Percentiles rank a stretch among this genome's conserved stretches.
These are phyloP conservation scores for Cenococcum geophilum DNA, from an alignment of 495 filamentous ascomycete species.

Conservation along the genomic window DNA sequence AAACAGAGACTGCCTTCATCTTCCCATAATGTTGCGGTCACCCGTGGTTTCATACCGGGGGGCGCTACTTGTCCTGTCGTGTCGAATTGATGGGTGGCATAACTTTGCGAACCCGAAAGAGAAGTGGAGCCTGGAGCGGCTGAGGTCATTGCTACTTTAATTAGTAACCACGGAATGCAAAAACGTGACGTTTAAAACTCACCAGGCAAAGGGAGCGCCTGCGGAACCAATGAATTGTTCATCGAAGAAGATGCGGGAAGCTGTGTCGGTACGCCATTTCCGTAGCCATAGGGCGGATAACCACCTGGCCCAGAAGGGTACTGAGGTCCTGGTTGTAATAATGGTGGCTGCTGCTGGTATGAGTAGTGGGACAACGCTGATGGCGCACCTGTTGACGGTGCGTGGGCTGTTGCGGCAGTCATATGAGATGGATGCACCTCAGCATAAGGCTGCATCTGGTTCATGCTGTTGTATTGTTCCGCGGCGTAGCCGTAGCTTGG, in stretches of 20 bases:
- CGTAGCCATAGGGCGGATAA: constrained; percentile 59
- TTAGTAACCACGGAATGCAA: background rate
- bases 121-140: constrained; percentile 16
- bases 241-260: constrained; percentile 57
- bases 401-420: constrained; percentile 73
- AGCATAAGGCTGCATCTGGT: constrained; percentile 74
- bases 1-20: constrained; percentile 97
- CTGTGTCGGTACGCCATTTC: constrained; percentile 27
- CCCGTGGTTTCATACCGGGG: constrained; percentile 95
- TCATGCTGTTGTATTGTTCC: constrained; percentile 65
- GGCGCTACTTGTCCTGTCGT: constrained; percentile 87
- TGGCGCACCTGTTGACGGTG: constrained; percentile 74
- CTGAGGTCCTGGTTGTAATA: constrained; percentile 75
- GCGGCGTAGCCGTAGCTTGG: constrained; percentile 30
- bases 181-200: constrained; percentile 13
- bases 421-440: constrained; percentile 76
- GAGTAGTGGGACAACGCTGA: constrained; percentile 63
- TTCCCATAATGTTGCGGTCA: constrained; percentile 96
- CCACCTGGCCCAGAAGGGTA: constrained; percentile 65
- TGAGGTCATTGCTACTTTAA: constrained; percentile 30
- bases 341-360: constrained; percentile 68
- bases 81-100: constrained; percentile 63
- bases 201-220: constrained; percentile 34
- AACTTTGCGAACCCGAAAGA: constrained; percentile 27
- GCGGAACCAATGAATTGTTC: constrained; percentile 40